phyloP scores from a whole-genome alignment of 2,329 filamentous ascomycete genomes.

The Cercospora canescens region DNA sequence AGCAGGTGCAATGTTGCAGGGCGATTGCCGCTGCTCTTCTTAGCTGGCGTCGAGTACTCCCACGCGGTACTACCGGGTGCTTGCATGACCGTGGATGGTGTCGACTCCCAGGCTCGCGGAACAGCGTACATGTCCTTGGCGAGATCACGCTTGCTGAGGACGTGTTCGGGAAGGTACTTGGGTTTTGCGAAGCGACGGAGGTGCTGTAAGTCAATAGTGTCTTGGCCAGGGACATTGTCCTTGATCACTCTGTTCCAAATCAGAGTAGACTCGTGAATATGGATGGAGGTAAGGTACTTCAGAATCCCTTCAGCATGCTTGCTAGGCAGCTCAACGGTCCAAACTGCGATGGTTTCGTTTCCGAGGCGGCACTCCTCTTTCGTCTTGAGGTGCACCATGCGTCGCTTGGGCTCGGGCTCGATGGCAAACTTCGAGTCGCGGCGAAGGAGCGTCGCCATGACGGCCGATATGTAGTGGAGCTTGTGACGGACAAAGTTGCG shows the following conservation, averaged over 20 bases:
- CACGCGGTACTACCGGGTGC: conserved; percentile 41
- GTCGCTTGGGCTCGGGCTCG: conserved; percentile 26
- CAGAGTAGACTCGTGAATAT: conserved; percentile 4
- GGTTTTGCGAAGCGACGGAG: conserved; percentile 73
- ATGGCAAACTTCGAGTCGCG: conserved; percentile 22
- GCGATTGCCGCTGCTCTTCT: conserved; percentile 49
- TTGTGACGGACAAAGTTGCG: conserved; percentile 7
- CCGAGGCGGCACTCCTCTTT: conserved; percentile 52
- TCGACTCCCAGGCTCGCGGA: conserved; percentile 34
- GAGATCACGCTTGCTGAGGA: conserved; percentile 34
- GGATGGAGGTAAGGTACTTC: conserved; percentile 52
- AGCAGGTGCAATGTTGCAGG: conserved; percentile 50
- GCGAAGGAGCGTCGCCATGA: conserved; percentile 21
- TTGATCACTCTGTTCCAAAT: conserved; percentile 44
- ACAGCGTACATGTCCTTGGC: conserved; percentile 37
- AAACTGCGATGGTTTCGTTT: conserved; percentile 59
- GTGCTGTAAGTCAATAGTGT: conserved; percentile 53
- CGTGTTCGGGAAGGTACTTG: conserved; percentile 37
- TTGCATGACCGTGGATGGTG: conserved; percentile 33
- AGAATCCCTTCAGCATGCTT: conserved; percentile 72
- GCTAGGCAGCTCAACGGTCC: conserved; percentile 70
- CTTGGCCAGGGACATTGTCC: conserved; percentile 45
- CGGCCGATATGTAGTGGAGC: conserved; percentile 8
- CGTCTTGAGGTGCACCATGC: conserved; percentile 47
- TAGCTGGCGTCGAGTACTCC: conserved; percentile 59